Evolutionary conservation across 2,329 filamentous ascomycete genomes (phyloP).

Genomic region (Triangularia verruculosa): DNA sequence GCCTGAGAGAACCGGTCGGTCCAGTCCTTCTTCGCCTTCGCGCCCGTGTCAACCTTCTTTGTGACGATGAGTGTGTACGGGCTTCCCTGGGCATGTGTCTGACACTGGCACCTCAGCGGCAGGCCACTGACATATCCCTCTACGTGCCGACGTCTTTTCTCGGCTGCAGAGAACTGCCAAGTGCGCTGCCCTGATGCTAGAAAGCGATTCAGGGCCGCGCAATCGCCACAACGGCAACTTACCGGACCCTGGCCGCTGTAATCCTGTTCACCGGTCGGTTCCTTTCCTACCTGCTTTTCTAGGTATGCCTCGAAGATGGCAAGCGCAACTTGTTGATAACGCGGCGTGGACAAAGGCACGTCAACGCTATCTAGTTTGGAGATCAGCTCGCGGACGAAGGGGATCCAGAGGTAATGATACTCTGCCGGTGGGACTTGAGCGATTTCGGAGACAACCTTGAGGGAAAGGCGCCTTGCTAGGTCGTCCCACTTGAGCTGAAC

Average conservation of each 20-base stretch:
- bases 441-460: slow-evolving; percentile 6
- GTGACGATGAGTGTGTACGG: slow-evolving; percentile 9
- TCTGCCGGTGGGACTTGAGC: background rate
- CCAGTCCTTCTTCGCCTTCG: slow-evolving; percentile 1
- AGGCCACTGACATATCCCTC: background rate
- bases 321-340: slow-evolving; percentile 7
- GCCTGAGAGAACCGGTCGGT: background rate
- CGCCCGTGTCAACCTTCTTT: slow-evolving; percentile 5
- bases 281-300: slow-evolving; percentile 3
- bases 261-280: slow-evolving; percentile 7
- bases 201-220: slow-evolving; percentile 5
- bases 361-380: background rate
- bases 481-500: slow-evolving; percentile 10
- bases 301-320: slow-evolving; percentile 12
- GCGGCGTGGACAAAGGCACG: slow-evolving; percentile 6
- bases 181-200: background rate
- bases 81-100: background rate
- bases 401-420: slow-evolving; percentile 9
- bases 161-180: background rate
- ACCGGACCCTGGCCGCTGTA: background rate
- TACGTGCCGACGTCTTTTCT: slow-evolving; percentile 4
- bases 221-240: background rate
- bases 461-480: background rate
- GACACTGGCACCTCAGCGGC: background rate
- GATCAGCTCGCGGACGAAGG: slow-evolving; percentile 8